Percentiles rank a stretch among this genome's conserved stretches.
phyloP scores from a whole-genome alignment of 164 flowering plant genomes.

The Taxillus chinensis region DNA sequence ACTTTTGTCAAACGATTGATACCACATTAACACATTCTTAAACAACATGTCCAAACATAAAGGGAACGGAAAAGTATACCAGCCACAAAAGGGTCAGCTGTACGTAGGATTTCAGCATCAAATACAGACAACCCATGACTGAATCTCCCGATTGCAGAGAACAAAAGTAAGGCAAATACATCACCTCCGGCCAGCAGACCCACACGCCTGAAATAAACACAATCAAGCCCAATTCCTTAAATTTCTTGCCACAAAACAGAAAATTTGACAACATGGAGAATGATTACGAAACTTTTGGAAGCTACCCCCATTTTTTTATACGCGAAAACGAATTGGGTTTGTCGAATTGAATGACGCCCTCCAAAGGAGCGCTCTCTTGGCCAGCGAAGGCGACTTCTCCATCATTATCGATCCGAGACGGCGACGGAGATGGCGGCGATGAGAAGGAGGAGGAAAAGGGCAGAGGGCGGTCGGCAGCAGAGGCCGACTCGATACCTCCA shows the following conservation, averaged over 20 bases:
- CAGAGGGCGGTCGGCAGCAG: conserved; percentile 15
- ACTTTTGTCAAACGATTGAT: background rate
- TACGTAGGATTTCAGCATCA: conserved; percentile 54
- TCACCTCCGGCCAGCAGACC: conserved; percentile 81
- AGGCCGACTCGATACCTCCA: conserved; percentile 14
- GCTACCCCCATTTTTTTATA: conserved; percentile 70
- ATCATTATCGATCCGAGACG: conserved; percentile 10
- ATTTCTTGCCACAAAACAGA: background rate
- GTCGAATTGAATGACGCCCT: conserved; percentile 90
- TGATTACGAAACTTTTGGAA: background rate
- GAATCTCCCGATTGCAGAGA: conserved; percentile 80
- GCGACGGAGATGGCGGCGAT: conserved; percentile 12
- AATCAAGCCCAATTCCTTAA: background rate
- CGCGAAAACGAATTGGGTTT: conserved; percentile 43
- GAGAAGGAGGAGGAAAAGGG: conserved; percentile 7
- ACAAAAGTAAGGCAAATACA: conserved; percentile 67
- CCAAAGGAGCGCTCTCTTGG: conserved; percentile 58
- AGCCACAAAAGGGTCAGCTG: conserved; percentile 89
- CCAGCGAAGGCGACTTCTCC: conserved; percentile 36
- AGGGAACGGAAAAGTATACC: conserved; percentile 25
- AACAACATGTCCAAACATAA: background rate
- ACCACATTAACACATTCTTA: background rate
- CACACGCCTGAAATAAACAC: conserved; percentile 33
- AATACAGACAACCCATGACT: conserved; percentile 75
- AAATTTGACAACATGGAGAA: background rate